These are phyloP conservation scores for Neonectria coccinea DNA, from an alignment of 2,329 filamentous ascomycete species.

Conservation along the genomic window DNA sequence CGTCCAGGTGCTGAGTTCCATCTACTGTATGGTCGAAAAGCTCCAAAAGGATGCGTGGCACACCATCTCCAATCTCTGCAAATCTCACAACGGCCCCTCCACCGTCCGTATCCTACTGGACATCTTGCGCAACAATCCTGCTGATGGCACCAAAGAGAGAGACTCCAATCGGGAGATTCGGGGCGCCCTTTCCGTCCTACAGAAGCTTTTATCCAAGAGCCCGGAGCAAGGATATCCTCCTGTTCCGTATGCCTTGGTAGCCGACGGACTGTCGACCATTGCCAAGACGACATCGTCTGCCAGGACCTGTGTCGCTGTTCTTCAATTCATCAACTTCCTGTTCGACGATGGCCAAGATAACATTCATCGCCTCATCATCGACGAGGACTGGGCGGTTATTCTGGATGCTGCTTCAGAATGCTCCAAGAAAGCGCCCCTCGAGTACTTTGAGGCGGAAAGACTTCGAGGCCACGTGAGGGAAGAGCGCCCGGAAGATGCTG, in stretches of 20 bases:
- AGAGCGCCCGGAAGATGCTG: slow-evolving; percentile 50
- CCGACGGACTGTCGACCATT: slow-evolving; percentile 67
- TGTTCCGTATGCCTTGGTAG: slow-evolving; percentile 68
- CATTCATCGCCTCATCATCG: slow-evolving; percentile 67
- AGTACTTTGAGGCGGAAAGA: slow-evolving; percentile 44
- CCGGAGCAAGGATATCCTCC: slow-evolving; percentile 70
- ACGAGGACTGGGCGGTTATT: slow-evolving; percentile 74
- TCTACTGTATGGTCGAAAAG: slow-evolving; percentile 73
- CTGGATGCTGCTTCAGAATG: slow-evolving; percentile 71
- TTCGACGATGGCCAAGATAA: slow-evolving; percentile 65
- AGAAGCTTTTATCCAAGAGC: slow-evolving; percentile 71
- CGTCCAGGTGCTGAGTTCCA: slow-evolving; percentile 77
- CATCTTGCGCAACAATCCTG: slow-evolving; percentile 64
- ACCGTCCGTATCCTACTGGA: slow-evolving; percentile 75
- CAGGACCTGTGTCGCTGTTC: slow-evolving; percentile 59
- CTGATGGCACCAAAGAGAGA: slow-evolving; percentile 60
- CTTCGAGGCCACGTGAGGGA: slow-evolving; percentile 42
- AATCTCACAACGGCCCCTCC: slow-evolving; percentile 78
- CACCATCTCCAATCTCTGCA: slow-evolving; percentile 76
- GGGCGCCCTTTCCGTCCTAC: slow-evolving; percentile 71
- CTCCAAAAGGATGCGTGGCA: slow-evolving; percentile 76
- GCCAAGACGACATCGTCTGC: slow-evolving; percentile 58
- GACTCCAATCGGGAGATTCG: slow-evolving; percentile 68
- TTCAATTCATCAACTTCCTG: slow-evolving; percentile 67
- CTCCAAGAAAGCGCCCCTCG: slow-evolving; percentile 49